Percentiles rank a stretch among this genome's conserved stretches.
phyloP scores from a whole-genome alignment of 1,139 yeast species.

The Spathaspora sp. region DNA sequence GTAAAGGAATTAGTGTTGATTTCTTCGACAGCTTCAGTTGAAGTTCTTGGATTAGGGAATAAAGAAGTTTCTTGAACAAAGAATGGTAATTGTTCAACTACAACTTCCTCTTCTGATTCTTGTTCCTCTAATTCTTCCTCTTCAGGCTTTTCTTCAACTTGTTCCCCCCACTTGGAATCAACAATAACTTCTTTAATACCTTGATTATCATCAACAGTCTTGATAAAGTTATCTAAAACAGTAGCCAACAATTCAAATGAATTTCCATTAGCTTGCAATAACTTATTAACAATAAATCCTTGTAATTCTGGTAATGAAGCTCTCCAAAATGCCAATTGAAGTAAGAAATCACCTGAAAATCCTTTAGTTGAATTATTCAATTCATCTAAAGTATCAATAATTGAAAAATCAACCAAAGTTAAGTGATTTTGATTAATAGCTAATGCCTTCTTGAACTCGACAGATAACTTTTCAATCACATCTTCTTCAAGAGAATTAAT shows the following conservation, averaged over 20 bases:
- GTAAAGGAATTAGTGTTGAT: conserved; percentile 40
- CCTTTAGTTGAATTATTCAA: conserved; percentile 67
- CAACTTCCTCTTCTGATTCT: conserved; percentile 19
- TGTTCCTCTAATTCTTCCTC: conserved; percentile 19
- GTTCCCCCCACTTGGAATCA: conserved; percentile 44
- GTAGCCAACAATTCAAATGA: conserved; percentile 83
- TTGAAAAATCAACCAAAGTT: conserved; percentile 55
- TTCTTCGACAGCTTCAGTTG: conserved; percentile 32
- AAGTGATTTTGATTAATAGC: conserved; percentile 54
- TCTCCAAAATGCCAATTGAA: conserved; percentile 82
- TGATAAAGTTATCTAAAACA: conserved; percentile 70
- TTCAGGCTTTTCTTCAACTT: conserved; percentile 22
- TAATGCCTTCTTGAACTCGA: conserved; percentile 52
- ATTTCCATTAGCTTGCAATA: conserved; percentile 78
- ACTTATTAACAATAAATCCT: conserved; percentile 72
- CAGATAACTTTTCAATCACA: conserved; percentile 51
- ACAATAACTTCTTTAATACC: conserved; percentile 49
- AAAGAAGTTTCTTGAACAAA: conserved; percentile 63
- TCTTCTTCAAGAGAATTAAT: conserved; percentile 39
- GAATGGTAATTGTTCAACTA: conserved; percentile 40
- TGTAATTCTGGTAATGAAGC: conserved; percentile 61
- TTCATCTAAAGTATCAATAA: conserved; percentile 52
- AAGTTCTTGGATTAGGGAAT: conserved; percentile 52
- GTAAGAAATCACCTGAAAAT: conserved; percentile 69
- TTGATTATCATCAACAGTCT: conserved; percentile 45